phyloP scores from a whole-genome alignment of 2,329 filamentous ascomycete species.

The Pseudogymnoascus sp. region DNA sequence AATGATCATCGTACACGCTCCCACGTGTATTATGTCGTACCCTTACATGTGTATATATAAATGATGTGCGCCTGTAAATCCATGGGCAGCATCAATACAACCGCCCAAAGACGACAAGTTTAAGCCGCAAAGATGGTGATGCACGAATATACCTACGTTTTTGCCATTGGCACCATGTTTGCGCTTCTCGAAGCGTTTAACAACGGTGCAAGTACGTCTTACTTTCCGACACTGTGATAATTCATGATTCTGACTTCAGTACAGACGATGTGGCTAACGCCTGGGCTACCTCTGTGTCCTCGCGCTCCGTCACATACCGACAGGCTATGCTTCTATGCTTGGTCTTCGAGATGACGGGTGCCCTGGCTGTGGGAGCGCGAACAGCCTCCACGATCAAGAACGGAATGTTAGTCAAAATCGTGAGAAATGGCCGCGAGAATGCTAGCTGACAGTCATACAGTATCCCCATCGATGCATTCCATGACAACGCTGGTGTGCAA shows the following conservation, averaged over 20 bases:
- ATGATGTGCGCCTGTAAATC: background rate
- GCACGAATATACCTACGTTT: constrained; percentile 48
- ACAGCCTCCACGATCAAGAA: constrained; percentile 76
- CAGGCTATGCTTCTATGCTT: constrained; percentile 61
- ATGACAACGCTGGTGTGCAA: constrained; percentile 55
- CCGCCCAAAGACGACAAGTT: background rate
- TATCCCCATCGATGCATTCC: constrained; percentile 53
- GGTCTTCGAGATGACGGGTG: constrained; percentile 61
- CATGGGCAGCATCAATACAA: background rate
- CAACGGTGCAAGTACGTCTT: constrained; percentile 38
- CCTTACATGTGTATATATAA: background rate
- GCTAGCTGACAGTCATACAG: constrained; percentile 34
- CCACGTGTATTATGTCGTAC: too few relatives aligned
- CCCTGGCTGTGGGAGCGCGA: constrained; percentile 58
- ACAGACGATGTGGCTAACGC: constrained; percentile 76
- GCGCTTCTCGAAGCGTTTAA: constrained; percentile 53
- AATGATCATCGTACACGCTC: too few relatives aligned
- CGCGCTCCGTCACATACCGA: constrained; percentile 63
- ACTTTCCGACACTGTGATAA: background rate
- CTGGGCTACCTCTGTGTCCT: constrained; percentile 75
- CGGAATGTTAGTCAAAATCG: constrained; percentile 31
- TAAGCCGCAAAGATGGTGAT: constrained; percentile 25
- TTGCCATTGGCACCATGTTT: constrained; percentile 48
- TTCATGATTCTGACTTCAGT: background rate
- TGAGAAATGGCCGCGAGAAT: background rate